Percentiles rank a stretch among this genome's conserved stretches.
These are phyloP conservation scores for Thuja plicata DNA, from an alignment of 83 land plant species.

Conservation along the genomic window DNA sequence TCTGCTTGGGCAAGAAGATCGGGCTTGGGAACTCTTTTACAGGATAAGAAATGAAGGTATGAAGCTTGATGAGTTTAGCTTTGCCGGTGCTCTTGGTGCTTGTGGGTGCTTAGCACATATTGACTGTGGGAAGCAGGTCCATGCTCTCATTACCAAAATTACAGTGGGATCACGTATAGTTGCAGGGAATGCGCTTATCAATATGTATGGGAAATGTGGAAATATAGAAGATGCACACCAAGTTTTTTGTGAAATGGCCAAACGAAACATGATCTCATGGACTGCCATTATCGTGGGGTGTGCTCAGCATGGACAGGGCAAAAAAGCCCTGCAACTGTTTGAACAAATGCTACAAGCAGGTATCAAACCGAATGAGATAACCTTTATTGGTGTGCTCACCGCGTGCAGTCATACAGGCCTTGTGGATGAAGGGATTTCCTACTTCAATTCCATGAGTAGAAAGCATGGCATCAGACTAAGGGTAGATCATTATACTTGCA, in stretches of 20 bases:
- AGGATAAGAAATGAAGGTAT: not conserved
- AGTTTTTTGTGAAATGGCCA: not conserved
- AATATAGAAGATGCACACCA: not conserved
- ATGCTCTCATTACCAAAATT: not conserved
- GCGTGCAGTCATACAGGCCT: constrained; percentile 8
- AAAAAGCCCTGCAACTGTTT: not conserved
- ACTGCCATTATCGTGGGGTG: not conserved
- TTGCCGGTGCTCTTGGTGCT: not conserved
- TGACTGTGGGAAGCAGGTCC: constrained; percentile 5
- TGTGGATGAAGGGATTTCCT: not conserved
- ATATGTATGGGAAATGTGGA: constrained; percentile 11
- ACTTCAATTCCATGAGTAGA: not conserved
- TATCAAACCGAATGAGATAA: not conserved
- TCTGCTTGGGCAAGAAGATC: not conserved
- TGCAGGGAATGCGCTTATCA: not conserved
- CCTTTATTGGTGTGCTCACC: not conserved
- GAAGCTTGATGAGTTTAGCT: not conserved
- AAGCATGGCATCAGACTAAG: constrained; percentile 1
- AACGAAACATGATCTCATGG: not conserved
- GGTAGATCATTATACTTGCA: constrained; percentile 14
- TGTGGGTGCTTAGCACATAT: not conserved
- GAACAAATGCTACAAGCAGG: constrained; percentile 4
- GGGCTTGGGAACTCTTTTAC: not conserved
- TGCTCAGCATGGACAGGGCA: constrained; percentile 12
- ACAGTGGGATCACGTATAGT: not conserved